phyloP scores from a whole-genome alignment of 2,329 filamentous ascomycete genomes.

The Apiospora sp. region DNA sequence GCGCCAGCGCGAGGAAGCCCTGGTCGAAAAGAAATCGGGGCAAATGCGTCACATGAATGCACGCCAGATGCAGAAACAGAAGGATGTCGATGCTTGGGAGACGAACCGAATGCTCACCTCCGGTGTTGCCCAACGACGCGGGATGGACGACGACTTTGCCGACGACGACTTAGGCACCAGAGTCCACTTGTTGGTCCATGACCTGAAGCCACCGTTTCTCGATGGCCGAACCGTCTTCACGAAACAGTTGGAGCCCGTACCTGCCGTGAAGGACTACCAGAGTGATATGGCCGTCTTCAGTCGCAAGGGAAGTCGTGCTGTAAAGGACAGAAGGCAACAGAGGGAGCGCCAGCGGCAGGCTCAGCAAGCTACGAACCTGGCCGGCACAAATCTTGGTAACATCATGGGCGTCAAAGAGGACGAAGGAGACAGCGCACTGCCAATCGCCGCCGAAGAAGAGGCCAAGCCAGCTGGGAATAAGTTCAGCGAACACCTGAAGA shows the following conservation, averaged over 20 bases:
- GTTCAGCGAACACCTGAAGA: slow-evolving; percentile 91
- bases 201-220: slow-evolving; percentile 91
- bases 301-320: slow-evolving; percentile 91
- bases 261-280: slow-evolving; percentile 89
- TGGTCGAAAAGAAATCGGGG: slow-evolving; percentile 82
- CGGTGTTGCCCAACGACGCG: slow-evolving; percentile 88
- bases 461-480: slow-evolving; percentile 74
- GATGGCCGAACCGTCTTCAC: slow-evolving; percentile 97
- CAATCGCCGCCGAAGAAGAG: slow-evolving; percentile 73
- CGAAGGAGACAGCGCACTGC: slow-evolving; percentile 87
- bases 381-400: slow-evolving; percentile 91
- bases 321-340: slow-evolving; percentile 89
- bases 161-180: slow-evolving; percentile 91
- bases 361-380: slow-evolving; percentile 91
- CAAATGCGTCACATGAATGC: slow-evolving; percentile 70
- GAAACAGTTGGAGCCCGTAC: slow-evolving; percentile 94
- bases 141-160: slow-evolving; percentile 78
- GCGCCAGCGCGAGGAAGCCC: slow-evolving; percentile 74
- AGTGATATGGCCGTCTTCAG: slow-evolving; percentile 99
- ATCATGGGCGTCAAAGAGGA: slow-evolving; percentile 95
- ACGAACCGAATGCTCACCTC: slow-evolving; percentile 98
- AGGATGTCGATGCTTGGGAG: slow-evolving; percentile 97
- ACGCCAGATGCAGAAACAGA: slow-evolving; percentile 83
- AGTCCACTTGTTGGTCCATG: slow-evolving; percentile 91
- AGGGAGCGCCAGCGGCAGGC: slow-evolving; percentile 93